Evolutionary conservation across 2,329 filamentous ascomycete genomes (phyloP), one percentile per base, ranked within the genome.

Genomic region (Fusarium praegraminearum): DNA sequence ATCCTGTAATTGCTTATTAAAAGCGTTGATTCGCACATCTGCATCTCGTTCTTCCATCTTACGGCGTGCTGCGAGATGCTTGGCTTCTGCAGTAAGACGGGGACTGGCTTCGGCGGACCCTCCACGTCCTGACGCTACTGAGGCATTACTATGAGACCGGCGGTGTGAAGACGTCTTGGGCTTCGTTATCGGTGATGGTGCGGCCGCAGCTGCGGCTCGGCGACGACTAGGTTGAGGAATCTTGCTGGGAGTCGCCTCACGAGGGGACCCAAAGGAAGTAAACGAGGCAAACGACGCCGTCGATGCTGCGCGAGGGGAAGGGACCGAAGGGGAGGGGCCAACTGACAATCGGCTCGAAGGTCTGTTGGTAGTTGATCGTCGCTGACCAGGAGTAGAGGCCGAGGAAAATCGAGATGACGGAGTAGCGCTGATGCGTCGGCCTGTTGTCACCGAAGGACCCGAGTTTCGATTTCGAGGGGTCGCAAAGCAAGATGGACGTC

Each of bases 1-100:
- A 35, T 90, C 91, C 76, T 92, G 88, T 49, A 98, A 82, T 73
- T 92, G 89, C 49, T 88, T 85, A 76, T 96, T 97, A 79, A 98
- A 89, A 28, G 91, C 88, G 50, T 89, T 89, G 72, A 98, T 91
- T 54, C 91, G 90, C 44, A 90, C 88, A 72, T 98, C 94, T 10
- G 92, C 87, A 72, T 94, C 90, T 46, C 89, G 85, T 73, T 97
- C 93, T 61, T 92, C 91, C 52, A 88, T 87, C 26, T 89, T 84
- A 70, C 91, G 87, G 75, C 89, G 87, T n/a, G 90, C 89, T 8
- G 93, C 90, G 58, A 94, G 88, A 45, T 87, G 86, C 76, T 91
- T 90, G 9, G 93, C 92, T 74, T 97, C 93, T 22, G 84, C 79
- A 75, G 87, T 81, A 6, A 89, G 79, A 4, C 86, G 80, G 7